phyloP scores from a whole-genome alignment of 331 rosid genomes.

The Arachis monticola region DNA sequence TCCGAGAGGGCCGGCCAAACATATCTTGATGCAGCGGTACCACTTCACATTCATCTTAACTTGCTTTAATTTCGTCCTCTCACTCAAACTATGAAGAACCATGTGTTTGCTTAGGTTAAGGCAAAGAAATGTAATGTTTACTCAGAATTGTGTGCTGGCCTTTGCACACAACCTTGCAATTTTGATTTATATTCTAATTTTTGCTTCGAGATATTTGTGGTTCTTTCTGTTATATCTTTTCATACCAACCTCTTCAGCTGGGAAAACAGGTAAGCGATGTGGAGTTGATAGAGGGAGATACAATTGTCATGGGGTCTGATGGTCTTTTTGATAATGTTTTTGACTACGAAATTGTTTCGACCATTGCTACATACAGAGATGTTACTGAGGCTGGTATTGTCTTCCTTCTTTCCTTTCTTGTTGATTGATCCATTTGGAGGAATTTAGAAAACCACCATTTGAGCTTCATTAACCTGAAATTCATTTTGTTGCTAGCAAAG shows the following conservation, averaged over 20 bases:
- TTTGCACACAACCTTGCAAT: constrained; percentile 25
- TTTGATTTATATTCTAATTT: not conserved
- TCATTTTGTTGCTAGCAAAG: constrained; percentile 77
- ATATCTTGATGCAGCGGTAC: constrained; percentile 85
- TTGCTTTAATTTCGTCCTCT: not conserved
- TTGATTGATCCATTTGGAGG: constrained; percentile 28
- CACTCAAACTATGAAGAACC: not conserved
- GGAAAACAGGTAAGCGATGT: constrained; percentile 67
- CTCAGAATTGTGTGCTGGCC: not conserved
- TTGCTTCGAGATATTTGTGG: constrained; percentile 8
- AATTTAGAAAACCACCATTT: not conserved
- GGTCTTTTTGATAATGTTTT: constrained; percentile 84
- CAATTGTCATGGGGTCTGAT: constrained; percentile 83
- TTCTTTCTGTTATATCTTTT: constrained; percentile 37
- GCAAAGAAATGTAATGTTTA: constrained; percentile 5
- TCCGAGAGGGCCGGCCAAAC: constrained; percentile 86
- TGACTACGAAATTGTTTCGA: constrained; percentile 66
- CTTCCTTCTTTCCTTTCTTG: constrained; percentile 43
- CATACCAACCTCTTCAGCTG: constrained; percentile 31
- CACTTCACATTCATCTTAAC: constrained; percentile 13
- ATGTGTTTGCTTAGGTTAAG: constrained; percentile 11
- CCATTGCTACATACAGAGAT: constrained; percentile 50
- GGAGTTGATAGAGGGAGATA: constrained; percentile 73
- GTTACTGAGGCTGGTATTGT: constrained; percentile 77
- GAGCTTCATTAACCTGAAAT: constrained; percentile 38